These are phyloP conservation scores for Neurospora sp. DNA, from an alignment of 495 filamentous ascomycete genomes.

Conservation along the genomic window DNA sequence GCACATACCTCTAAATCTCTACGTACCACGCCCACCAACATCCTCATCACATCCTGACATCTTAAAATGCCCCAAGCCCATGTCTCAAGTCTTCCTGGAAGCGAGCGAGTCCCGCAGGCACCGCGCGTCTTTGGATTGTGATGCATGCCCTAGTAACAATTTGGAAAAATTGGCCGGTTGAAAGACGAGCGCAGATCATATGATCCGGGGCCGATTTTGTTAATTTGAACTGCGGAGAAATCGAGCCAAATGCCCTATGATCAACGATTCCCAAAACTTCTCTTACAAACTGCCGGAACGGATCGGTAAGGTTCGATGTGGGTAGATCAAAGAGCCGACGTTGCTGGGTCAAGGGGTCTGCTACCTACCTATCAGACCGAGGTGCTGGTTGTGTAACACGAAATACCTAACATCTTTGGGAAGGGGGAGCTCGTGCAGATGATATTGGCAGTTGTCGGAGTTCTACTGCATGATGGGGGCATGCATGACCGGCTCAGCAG, in stretches of 20 bases:
- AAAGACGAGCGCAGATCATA: conserved; percentile 35
- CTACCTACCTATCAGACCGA: neutral
- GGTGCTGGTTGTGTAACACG: neutral
- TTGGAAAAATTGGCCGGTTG: conserved; percentile 36
- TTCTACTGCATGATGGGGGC: neutral
- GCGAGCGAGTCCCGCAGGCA: conserved; percentile 6
- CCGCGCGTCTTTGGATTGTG: neutral
- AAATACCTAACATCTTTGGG: neutral
- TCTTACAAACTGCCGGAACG: neutral
- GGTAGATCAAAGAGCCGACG: neutral
- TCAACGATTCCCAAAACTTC: neutral
- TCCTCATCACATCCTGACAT: neutral
- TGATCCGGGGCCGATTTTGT: conserved; percentile 27
- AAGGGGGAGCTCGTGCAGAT: neutral
- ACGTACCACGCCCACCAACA: neutral
- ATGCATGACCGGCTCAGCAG: neutral
- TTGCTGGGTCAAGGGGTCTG: neutral
- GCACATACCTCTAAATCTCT: neutral
- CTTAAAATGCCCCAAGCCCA: conserved; percentile 7
- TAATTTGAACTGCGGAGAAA: conserved; percentile 10
- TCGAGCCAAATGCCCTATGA: neutral
- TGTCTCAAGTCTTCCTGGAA: conserved; percentile 10
- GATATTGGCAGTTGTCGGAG: conserved; percentile 1
- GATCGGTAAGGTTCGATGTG: neutral
- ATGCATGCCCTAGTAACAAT: conserved; percentile 7